phyloP scores from a whole-genome alignment of 2,329 filamentous ascomycete genomes.

The Fusarium incarnatum region DNA sequence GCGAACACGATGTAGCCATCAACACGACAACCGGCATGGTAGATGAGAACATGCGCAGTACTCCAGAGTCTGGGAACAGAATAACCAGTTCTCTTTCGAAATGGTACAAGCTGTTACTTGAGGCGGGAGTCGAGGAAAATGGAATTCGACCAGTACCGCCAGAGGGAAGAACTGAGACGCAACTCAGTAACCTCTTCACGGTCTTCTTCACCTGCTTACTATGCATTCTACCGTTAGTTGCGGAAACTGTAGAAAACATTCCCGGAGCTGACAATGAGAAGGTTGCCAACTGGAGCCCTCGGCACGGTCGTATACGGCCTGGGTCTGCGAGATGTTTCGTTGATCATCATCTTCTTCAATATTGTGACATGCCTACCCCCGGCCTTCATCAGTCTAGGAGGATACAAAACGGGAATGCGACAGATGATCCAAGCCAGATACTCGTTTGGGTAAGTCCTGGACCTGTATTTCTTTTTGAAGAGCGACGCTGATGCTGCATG shows the following conservation, averaged over 20 bases:
- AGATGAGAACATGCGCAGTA: constrained; percentile 33
- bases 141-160: constrained; percentile 68
- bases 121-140: constrained; percentile 63
- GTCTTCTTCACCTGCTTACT: constrained; percentile 70
- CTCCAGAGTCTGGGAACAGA: constrained; percentile 48
- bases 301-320: constrained; percentile 66
- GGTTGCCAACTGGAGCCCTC: constrained; percentile 69
- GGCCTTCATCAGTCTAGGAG: constrained; percentile 66
- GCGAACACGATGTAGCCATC: background rate
- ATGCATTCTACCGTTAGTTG: constrained; percentile 67
- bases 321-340: constrained; percentile 64
- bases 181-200: constrained; percentile 68
- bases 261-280: constrained; percentile 38
- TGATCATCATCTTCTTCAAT: constrained; percentile 70
- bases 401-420: constrained; percentile 67
- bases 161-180: constrained; percentile 64
- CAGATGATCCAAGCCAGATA: constrained; percentile 72
- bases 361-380: constrained; percentile 65
- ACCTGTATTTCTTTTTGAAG: background rate
- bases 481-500: constrained; percentile 10
- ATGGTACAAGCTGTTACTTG: constrained; percentile 58
- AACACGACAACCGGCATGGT: background rate
- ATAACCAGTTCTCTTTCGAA: constrained; percentile 47
- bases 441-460: constrained; percentile 61
- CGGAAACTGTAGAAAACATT: background rate